phyloP scores from a whole-genome alignment of 1,284 basidiomycete species.

The Rhodotorula sp. region DNA sequence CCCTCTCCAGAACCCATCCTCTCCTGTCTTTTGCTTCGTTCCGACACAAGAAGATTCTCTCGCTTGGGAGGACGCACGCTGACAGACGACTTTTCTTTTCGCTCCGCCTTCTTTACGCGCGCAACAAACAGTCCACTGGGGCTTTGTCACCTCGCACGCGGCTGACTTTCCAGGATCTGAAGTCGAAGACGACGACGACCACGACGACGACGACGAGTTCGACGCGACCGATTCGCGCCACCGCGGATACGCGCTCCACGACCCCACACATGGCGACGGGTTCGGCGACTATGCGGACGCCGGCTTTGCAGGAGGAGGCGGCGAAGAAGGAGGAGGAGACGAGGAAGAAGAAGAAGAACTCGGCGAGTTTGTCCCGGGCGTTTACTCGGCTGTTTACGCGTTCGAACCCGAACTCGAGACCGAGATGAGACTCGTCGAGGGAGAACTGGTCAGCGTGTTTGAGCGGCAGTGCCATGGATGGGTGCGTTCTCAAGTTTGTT shows the following conservation, averaged over 20 bases:
- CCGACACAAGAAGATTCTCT: no score
- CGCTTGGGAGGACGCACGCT: neutral
- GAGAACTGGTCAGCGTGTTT: constrained; percentile 37
- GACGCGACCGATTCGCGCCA: neutral
- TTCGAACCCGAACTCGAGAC: constrained; percentile 39
- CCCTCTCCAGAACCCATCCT: no score
- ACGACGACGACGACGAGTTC: neutral
- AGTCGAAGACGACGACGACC: neutral
- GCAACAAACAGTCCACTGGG: constrained; percentile 29
- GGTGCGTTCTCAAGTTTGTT: constrained; percentile 18
- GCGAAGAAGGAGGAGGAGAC: constrained; percentile 1
- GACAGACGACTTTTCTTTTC: neutral
- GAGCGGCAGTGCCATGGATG: constrained; percentile 37
- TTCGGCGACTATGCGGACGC: constrained; percentile 3
- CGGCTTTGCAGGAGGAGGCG: neutral
- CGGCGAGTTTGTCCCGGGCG: constrained; percentile 36
- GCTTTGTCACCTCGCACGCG: constrained; percentile 38
- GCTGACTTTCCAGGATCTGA: constrained; percentile 19
- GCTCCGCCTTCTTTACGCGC: no score
- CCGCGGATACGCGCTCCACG: neutral
- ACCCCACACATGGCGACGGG: neutral
- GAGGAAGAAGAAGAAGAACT: constrained; percentile 15
- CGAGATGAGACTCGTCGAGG: constrained; percentile 35
- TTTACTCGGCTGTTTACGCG: constrained; percentile 37
- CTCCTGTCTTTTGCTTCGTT: no score